Base-by-base conservation (phyloP, 192 early-diverging fungal species). In the Backusella tarrabulga region DNA sequence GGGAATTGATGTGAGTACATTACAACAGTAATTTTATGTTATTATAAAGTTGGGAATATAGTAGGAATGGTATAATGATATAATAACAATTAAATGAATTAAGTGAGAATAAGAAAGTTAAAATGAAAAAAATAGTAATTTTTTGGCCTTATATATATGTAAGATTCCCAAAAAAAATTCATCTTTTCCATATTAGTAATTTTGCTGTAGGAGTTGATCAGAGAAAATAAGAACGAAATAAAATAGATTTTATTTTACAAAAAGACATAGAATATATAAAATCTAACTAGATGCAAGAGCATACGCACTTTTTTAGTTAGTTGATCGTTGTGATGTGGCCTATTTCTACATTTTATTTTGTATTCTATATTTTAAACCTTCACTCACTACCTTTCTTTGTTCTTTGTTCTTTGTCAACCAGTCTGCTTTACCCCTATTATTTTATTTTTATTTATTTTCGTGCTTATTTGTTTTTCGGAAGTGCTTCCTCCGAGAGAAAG, bases 201-300 rank as follows among this genome's bases (percentile, higher is more conserved):
- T 50, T 50, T 50, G 46, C 46, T 50, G 46, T 50, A 50, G 46
- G 46, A 50, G 19, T n/a, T 50, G 46, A 60, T 26, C 21, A 60
- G 11, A 60, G 23, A 23, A 26, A 60, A 60, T 60, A 60, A 60
- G 54, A 60, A 60, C 54, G 54, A 60, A 60, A 60, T 23, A 60
- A 60, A 23, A 14, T 60, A 23, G 15, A 50, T 50, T 50, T 50
- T 50, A 50, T 50, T 50, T 50, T 50, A 50, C 19, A 50, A 50
- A 60, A 60, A 23, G 54, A 60, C 54, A 29, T 50, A 60, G 12
- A 26, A 60, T 60, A 60, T 60, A 60, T 60, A 60, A 60, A 60
- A 60, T 60, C 54, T 26, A 60, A 60, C 54, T 60, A 60, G 54
- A 60, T 60, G 54, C 54, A 60, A 60, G 23, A 60, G 54, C 23